phyloP scores from a whole-genome alignment of 768 basidiomycete species.

The Rhodotorula taiwanensis region DNA sequence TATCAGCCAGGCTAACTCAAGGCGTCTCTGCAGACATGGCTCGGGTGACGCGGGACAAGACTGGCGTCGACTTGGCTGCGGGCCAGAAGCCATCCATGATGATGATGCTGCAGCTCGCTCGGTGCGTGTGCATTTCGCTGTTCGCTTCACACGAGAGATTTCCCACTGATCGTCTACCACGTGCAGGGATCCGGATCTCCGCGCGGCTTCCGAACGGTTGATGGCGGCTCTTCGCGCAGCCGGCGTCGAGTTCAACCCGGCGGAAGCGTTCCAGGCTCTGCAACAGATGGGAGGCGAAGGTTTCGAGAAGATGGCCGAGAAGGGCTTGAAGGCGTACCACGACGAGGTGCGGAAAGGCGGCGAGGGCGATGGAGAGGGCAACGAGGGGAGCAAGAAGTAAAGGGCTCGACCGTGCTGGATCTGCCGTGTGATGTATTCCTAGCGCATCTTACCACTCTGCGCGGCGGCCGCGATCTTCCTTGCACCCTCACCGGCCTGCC shows the following conservation, averaged over 20 bases:
- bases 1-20: neutral
- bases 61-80: constrained; percentile 24
- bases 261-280: constrained; percentile 26
- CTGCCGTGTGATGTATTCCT: too few relatives aligned
- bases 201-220: constrained; percentile 15
- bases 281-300: constrained; percentile 24
- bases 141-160: too few relatives aligned
- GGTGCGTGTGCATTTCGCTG: neutral
- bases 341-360: constrained; percentile 11
- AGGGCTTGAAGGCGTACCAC: constrained; percentile 2
- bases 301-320: constrained; percentile 1
- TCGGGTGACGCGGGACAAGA: constrained; percentile 12
- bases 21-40: constrained; percentile 15
- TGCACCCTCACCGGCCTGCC: too few relatives aligned
- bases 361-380: neutral
- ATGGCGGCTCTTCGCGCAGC: constrained; percentile 9
- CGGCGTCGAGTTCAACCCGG: constrained; percentile 29
- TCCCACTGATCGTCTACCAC: too few relatives aligned
- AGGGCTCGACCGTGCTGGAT: neutral
- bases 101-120: constrained; percentile 24
- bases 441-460: too few relatives aligned
- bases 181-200: constrained; percentile 29
- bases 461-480: too few relatives aligned
- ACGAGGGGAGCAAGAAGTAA: constrained; percentile 8
- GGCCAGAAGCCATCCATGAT: constrained; percentile 21